Evolutionary conservation across 768 basidiomycete genomes (phyloP).

Genomic region (Trametes meyenii): DNA sequence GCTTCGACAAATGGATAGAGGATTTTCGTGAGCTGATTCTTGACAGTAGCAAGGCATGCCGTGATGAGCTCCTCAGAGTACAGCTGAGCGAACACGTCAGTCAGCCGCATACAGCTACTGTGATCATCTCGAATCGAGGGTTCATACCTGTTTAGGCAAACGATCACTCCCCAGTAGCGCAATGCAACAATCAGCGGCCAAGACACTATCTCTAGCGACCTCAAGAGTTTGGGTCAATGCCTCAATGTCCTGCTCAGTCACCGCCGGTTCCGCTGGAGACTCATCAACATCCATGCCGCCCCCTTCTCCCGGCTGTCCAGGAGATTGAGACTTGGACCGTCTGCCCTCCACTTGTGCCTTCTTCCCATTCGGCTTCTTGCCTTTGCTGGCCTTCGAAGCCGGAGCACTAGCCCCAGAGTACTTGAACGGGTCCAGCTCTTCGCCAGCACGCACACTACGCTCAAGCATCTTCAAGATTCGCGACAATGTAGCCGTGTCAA

Average conservation of each 20-base stretch:
- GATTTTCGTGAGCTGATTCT: constrained; percentile 76
- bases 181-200: constrained; percentile 85
- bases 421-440: constrained; percentile 75
- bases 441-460: constrained; percentile 73
- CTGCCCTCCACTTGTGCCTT: constrained; percentile 40
- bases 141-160: constrained; percentile 80
- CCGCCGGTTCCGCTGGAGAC: constrained; percentile 17
- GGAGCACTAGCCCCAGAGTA: constrained; percentile 20
- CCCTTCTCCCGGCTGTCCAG: constrained; percentile 41
- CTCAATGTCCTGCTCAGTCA: constrained; percentile 52
- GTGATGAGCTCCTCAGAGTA: constrained; percentile 95
- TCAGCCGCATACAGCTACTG: neutral
- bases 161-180: constrained; percentile 77
- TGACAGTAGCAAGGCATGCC: constrained; percentile 72
- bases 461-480: constrained; percentile 79
- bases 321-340: constrained; percentile 48
- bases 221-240: constrained; percentile 56
- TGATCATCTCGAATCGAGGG: neutral
- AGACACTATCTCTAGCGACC: constrained; percentile 67
- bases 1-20: constrained; percentile 89
- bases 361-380: constrained; percentile 43
- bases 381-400: constrained; percentile 27
- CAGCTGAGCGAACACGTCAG: constrained; percentile 47
- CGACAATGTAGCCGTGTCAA: constrained; percentile 63
- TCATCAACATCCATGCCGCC: constrained; percentile 30